These are phyloP conservation scores for Larix kaempferi DNA, from an alignment of 75 land plant species.

Conservation along the genomic window DNA sequence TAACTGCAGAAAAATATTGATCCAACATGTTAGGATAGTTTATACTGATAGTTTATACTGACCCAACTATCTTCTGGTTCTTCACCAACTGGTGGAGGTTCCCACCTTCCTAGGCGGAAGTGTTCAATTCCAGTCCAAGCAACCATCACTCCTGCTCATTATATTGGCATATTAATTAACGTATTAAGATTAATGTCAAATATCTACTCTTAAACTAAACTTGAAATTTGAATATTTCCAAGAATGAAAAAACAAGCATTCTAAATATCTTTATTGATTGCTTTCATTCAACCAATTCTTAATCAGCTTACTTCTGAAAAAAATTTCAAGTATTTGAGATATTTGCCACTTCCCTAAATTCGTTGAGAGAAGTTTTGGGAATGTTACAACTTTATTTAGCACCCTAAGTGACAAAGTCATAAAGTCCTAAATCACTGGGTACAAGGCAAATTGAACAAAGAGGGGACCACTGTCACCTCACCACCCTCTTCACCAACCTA, in stretches of 20 bases:
- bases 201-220: not conserved
- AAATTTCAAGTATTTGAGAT: not conserved
- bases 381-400: too few species aligned
- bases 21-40: not conserved
- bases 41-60: constrained; percentile 21
- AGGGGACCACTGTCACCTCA: too few species aligned
- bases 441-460: too few species aligned
- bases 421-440: too few species aligned
- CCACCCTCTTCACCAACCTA: too few species aligned
- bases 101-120: constrained; percentile 72
- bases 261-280: not conserved
- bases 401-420: too few species aligned
- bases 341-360: too few species aligned
- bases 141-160: constrained; percentile 87
- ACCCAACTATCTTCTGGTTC: constrained; percentile 90
- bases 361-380: too few species aligned
- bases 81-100: constrained; percentile 78
- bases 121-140: constrained; percentile 99
- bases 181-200: not conserved
- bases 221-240: not conserved
- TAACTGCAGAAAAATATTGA: not conserved
- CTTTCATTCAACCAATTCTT: not conserved
- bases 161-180: not conserved
- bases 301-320: not conserved
- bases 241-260: not conserved